Evolutionary conservation across 257 asterid genomes (phyloP).

Genomic region (Solanum appendiculatum): DNA sequence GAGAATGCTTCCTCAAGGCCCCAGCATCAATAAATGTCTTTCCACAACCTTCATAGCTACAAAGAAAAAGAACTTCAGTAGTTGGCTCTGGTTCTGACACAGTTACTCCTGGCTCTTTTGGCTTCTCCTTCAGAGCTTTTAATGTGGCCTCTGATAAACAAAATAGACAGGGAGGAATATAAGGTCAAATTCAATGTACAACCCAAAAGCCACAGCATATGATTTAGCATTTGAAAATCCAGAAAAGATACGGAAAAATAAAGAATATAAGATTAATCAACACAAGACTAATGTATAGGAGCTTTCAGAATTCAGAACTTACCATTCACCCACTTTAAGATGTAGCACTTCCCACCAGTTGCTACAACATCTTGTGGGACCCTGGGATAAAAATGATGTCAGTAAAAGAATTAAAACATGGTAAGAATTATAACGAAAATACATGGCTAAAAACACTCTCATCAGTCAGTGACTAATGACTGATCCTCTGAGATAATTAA

Average conservation of each 20-base stretch:
- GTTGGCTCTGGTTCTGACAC: conserved; percentile 95
- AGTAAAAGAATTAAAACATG: not conserved
- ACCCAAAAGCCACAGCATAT: not conserved
- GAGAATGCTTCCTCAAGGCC: conserved; percentile 95
- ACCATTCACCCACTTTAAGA: conserved; percentile 93
- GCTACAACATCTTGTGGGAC: conserved; percentile 94
- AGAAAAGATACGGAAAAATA: not conserved
- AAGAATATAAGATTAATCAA: not conserved
- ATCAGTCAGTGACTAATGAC: not conserved
- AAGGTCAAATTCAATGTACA: not conserved
- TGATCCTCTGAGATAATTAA: not conserved
- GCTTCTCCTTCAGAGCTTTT: conserved; percentile 53
- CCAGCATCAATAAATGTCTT: conserved; percentile 96
- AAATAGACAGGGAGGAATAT: conserved; percentile 11
- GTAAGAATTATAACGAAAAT: not conserved
- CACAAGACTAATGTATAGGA: not conserved
- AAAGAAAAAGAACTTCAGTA: conserved; percentile 91
- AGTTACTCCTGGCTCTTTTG: conserved; percentile 46
- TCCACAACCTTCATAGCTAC: conserved; percentile 97
- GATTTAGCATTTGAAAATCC: not conserved
- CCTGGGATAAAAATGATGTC: conserved; percentile 26
- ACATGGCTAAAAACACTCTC: not conserved
- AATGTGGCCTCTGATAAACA: conserved; percentile 51
- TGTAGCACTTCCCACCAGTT: conserved; percentile 76
- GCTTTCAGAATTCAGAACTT: conserved; percentile 10